phyloP scores from a whole-genome alignment of 176 grass and related monocot species.

The Themeda triandra region DNA sequence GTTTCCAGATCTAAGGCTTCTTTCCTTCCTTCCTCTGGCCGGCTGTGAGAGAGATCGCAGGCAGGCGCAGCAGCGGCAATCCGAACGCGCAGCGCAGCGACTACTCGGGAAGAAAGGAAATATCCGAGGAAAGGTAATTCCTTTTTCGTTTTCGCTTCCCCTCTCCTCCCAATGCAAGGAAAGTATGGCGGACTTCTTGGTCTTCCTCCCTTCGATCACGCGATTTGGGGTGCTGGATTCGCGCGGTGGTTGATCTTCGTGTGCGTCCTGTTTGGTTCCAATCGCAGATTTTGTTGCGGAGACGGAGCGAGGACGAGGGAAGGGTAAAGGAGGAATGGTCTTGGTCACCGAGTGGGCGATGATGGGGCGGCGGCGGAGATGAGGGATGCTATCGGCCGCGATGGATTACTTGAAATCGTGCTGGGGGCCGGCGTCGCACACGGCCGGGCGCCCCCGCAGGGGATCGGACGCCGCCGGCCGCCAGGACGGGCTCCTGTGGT shows the following conservation, averaged over 20 bases:
- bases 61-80: conserved; percentile 6
- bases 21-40: background rate
- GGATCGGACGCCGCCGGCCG: conserved; percentile 52
- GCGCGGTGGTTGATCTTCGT: conserved; percentile 14
- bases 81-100: background rate
- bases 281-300: conserved; percentile 25
- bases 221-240: conserved; percentile 2
- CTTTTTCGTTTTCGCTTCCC: conserved; percentile 6
- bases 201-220: conserved; percentile 28
- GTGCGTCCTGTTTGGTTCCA: conserved; percentile 1
- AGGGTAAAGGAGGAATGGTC: background rate
- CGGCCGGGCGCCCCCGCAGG: conserved; percentile 27
- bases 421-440: conserved; percentile 59
- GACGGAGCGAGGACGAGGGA: background rate
- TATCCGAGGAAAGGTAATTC: conserved; percentile 37
- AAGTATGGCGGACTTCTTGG: background rate
- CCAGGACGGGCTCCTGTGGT: conserved; percentile 79
- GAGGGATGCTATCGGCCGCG: conserved; percentile 47
- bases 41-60: conserved; percentile 16
- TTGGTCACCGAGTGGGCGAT: conserved; percentile 22
- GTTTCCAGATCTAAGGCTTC: conserved; percentile 43
- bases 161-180: conserved; percentile 34
- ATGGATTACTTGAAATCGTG: conserved; percentile 81
- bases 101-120: background rate
- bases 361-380: conserved; percentile 50